Evolutionary conservation across 257 asterid genomes (phyloP).

Genomic region (Rauvolfia tetraphylla): DNA sequence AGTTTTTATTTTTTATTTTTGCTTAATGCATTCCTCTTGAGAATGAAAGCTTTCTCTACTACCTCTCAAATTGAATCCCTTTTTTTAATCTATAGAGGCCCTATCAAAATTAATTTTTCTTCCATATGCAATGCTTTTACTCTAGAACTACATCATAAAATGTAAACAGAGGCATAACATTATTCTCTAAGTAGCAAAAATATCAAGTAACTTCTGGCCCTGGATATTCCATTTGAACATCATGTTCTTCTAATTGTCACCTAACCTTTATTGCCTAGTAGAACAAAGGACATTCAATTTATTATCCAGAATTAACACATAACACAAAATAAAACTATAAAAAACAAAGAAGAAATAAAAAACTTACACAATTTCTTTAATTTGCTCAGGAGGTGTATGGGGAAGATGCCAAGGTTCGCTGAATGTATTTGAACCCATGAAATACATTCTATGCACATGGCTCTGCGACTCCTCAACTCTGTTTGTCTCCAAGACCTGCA

Average conservation of each 20-base stretch:
- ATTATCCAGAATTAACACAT: neutral
- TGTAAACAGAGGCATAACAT: neutral
- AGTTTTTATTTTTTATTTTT: too few relatives aligned
- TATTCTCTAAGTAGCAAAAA: neutral
- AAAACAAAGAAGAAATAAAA: neutral
- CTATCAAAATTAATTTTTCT: neutral
- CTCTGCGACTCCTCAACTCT: conserved; percentile 98
- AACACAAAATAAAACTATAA: neutral
- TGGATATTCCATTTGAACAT: neutral
- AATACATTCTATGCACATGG: conserved; percentile 96
- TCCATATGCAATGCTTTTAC: neutral
- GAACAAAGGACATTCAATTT: neutral
- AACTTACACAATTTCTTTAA: conserved; percentile 88
- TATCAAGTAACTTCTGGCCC: neutral
- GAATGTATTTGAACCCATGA: conserved; percentile 87
- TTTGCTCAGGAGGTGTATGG: conserved; percentile 94
- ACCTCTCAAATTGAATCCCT: neutral
- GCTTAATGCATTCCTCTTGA: neutral
- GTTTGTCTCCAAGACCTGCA: conserved; percentile 96
- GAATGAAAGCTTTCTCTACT: neutral
- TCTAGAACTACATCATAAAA: neutral
- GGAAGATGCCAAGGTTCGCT: conserved; percentile 99
- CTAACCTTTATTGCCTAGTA: neutral
- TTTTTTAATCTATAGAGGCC: neutral
- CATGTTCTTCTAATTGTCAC: neutral